These are phyloP conservation scores for Hypoxylon sp. DNA, from an alignment of 2,329 filamentous ascomycete species.

Conservation along the genomic window DNA sequence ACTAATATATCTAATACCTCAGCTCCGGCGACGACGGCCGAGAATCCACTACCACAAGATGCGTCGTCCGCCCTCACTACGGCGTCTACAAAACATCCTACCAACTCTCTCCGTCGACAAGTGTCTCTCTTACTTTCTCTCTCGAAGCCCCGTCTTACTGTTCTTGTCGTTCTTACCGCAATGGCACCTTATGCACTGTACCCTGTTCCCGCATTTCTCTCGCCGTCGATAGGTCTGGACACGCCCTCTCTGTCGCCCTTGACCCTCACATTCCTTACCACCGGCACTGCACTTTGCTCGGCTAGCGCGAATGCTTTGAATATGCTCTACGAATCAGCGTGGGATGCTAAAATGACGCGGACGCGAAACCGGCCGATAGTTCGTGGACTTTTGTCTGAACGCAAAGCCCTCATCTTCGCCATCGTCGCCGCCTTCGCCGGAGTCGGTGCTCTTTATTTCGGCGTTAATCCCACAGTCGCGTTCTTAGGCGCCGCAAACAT, in stretches of 20 bases:
- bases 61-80: conserved; percentile 71
- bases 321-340: conserved; percentile 94
- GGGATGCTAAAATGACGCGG: conserved; percentile 93
- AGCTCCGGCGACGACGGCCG: conserved; percentile 28
- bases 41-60: conserved; percentile 60
- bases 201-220: conserved; percentile 88
- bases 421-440: conserved; percentile 79
- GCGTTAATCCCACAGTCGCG: conserved; percentile 94
- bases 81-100: conserved; percentile 65
- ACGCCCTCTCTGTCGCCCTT: conserved; percentile 90
- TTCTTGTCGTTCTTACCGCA: conserved; percentile 90
- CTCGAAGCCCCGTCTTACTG: conserved; percentile 93
- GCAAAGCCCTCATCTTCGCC: conserved; percentile 84
- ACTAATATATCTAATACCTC: conserved; percentile 2
- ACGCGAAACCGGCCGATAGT: conserved; percentile 93
- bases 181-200: conserved; percentile 95
- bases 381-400: conserved; percentile 79
- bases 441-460: conserved; percentile 82
- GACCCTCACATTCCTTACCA: conserved; percentile 92
- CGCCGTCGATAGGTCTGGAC: conserved; percentile 70
- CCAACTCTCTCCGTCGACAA: conserved; percentile 72
- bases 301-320: conserved; percentile 95
- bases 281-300: conserved; percentile 89
- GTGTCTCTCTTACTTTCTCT: conserved; percentile 89
- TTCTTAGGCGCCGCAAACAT: conserved; percentile 90